Evolutionary conservation across 2,329 filamentous ascomycete genomes (phyloP).

Genomic region (Colletotrichum somersetense): DNA sequence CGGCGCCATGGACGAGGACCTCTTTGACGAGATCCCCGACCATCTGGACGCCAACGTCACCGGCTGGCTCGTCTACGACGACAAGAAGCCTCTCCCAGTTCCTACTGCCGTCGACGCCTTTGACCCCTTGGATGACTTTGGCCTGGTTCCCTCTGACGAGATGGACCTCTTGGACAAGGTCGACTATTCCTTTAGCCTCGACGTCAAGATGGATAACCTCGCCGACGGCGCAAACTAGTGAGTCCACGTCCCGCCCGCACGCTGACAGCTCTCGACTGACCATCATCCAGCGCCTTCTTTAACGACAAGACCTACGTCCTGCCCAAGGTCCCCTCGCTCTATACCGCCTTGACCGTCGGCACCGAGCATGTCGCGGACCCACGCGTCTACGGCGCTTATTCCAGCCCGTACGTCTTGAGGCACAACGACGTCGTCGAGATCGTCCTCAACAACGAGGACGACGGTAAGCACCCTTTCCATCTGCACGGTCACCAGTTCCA

Average conservation of each 20-base stretch:
- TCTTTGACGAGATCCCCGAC: constrained; percentile 59
- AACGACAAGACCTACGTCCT: constrained; percentile 74
- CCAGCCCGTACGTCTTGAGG: constrained; percentile 66
- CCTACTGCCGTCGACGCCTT: constrained; percentile 57
- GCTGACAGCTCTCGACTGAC: constrained; percentile 8
- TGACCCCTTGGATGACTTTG: constrained; percentile 67
- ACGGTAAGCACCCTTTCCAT: constrained; percentile 72
- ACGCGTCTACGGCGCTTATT: constrained; percentile 63
- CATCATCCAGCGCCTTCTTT: constrained; percentile 59
- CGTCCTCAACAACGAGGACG: constrained; percentile 70
- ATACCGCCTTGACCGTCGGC: constrained; percentile 72
- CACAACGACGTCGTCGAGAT: constrained; percentile 68
- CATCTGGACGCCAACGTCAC: constrained; percentile 62
- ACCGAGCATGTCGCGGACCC: constrained; percentile 59
- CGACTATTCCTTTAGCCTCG: constrained; percentile 63
- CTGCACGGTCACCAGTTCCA: constrained; percentile 74
- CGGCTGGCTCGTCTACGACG: constrained; percentile 52
- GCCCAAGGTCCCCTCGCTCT: constrained; percentile 76
- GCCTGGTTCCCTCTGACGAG: constrained; percentile 67
- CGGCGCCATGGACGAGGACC: constrained; percentile 58
- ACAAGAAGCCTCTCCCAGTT: constrained; percentile 46
- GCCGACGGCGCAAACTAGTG: constrained; percentile 72
- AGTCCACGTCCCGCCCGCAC: constrained; percentile 25
- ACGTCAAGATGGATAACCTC: constrained; percentile 73
- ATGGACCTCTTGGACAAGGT: constrained; percentile 61